phyloP scores from a whole-genome alignment of 768 basidiomycete genomes.

The Tephrocybe sp. region DNA sequence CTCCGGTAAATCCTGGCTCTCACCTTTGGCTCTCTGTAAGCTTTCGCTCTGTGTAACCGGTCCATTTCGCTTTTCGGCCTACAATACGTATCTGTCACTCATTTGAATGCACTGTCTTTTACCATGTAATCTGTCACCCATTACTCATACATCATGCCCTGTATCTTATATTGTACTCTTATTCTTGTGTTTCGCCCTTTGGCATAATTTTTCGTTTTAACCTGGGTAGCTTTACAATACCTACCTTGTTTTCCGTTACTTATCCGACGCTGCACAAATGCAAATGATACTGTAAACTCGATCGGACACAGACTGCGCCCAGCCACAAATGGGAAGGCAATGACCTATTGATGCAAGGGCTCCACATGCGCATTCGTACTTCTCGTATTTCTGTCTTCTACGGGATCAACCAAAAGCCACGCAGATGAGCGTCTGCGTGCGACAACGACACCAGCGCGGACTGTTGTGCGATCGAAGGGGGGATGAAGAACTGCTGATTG shows the following conservation, averaged over 20 bases:
- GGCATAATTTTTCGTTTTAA: no score
- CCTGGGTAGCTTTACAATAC: no score
- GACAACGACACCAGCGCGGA: constrained; percentile 45
- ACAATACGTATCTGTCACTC: constrained; percentile 1
- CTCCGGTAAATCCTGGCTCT: not conserved
- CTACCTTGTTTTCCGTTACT: no score
- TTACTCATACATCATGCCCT: not conserved
- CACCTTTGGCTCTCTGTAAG: not conserved
- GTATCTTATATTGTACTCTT: constrained; percentile 2
- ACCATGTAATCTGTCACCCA: constrained; percentile 5
- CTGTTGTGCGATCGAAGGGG: constrained; percentile 48
- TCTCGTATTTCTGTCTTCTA: not conserved
- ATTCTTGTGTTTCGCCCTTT: not conserved
- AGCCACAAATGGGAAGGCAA: no score
- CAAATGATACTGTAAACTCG: no score
- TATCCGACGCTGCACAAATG: no score
- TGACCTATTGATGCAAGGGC: no score
- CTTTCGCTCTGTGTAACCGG: not conserved
- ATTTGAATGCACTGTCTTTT: constrained; percentile 6
- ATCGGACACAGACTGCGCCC: no score
- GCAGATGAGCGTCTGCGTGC: constrained; percentile 33
- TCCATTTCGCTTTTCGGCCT: not conserved
- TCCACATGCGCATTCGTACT: no score
- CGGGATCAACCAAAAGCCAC: constrained; percentile 29
- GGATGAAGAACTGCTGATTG: constrained; percentile 53